Base-by-base conservation (phyloP, 1,284 basidiomycete genomes). In the Microstroma glucosiphilum region DNA sequence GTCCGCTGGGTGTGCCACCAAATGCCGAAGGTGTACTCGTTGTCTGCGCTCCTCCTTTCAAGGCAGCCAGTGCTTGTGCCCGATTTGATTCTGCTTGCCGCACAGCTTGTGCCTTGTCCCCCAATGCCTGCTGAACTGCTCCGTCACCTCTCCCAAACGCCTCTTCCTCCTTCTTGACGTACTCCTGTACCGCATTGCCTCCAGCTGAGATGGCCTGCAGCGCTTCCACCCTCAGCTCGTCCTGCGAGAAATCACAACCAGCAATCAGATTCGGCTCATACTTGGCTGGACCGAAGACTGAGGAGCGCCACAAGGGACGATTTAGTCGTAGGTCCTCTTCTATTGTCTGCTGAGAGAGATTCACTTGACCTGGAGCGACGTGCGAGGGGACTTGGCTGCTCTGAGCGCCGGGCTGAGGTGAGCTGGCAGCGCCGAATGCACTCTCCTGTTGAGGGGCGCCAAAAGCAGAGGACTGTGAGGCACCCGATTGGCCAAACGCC, bases 201-300 rank as follows among this genome's bases (percentile, higher is more conserved):
- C 86, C 86, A 12, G 82, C 81, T 62, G 83, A 82, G 37, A 84
- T 71, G 0, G 89, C 88, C 13, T 82, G 79, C 6, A 84, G 82
- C 11, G 88, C 89, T 72, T 85, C 87, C 57, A 87, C 81, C 13
- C 60, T 17, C 57, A 94, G 80, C 79, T 96, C 92, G 72, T 94
- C 92, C 0, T 84, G 85, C 0, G 86, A 88, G 67, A 88, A 82
- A 70, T 94, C 92, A 37, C 88, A 80, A 1, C 85, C 86, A 7
- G 80, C 66, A 21, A 94, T 80, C 3, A 93, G 72, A 55, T 83
- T 86, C 0, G 86, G 86, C 70, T 92, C 89, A 62, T 84, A 76
- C 76, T 92, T 93, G 1, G 86, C 85, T 25, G 89, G 85, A 0
- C 84, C 91, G 76, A 89, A 94, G 0, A 85, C 87, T 0, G 89